Percentiles rank a stretch among this genome's conserved stretches.
Evolutionary conservation across 2,329 filamentous ascomycete genomes (phyloP).

Genomic region (Colletotrichum musicola): DNA sequence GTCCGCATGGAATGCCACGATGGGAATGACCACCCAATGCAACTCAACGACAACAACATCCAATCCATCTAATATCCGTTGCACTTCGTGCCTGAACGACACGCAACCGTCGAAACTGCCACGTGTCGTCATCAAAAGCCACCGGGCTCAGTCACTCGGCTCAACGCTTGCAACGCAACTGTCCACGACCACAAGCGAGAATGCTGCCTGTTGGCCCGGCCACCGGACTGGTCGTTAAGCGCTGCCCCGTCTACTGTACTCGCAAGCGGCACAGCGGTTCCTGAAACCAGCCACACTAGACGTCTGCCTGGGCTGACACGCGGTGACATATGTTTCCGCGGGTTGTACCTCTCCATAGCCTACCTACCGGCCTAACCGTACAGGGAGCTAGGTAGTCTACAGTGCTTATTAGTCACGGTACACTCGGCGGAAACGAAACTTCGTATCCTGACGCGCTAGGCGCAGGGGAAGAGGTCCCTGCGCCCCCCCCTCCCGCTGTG

Average conservation of each 20-base stretch:
- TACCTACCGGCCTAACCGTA: too few species aligned
- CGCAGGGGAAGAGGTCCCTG: neutral
- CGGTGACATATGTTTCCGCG: neutral
- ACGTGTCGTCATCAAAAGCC: neutral
- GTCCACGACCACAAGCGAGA: neutral
- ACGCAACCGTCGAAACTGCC: neutral
- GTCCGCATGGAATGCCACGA: too few species aligned
- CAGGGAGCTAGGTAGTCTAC: neutral
- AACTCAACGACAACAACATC: too few species aligned
- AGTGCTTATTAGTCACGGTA: neutral
- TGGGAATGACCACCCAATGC: too few species aligned
- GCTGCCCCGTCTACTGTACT: neutral
- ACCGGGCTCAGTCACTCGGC: too few species aligned
- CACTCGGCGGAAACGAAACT: slow-evolving; percentile 20
- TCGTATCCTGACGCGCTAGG: slow-evolving; percentile 32
- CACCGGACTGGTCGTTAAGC: neutral
- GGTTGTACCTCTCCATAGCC: neutral
- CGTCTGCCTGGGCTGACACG: slow-evolving; percentile 4
- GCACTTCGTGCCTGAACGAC: neutral
- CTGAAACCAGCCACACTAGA: slow-evolving; percentile 36
- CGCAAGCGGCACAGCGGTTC: slow-evolving; percentile 30
- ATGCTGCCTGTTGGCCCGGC: slow-evolving; percentile 22
- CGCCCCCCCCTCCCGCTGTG: neutral
- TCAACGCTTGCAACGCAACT: neutral
- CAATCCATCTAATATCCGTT: neutral